phyloP scores from a whole-genome alignment of 768 basidiomycete species.

The Lactifluus volemus region DNA sequence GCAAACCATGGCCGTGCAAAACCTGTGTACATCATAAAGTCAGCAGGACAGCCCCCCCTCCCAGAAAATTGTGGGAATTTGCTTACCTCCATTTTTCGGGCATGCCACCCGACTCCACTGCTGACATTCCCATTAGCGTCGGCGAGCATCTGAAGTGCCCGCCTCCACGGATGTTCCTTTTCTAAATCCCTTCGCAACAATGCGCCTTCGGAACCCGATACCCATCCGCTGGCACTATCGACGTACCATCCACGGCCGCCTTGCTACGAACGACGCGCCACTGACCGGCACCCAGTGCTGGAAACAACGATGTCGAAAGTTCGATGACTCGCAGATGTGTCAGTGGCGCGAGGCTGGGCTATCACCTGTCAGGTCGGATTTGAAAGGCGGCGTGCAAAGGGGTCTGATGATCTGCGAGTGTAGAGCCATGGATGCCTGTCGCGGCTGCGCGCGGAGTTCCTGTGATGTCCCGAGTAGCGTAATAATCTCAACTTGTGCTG shows the following conservation, averaged over 20 bases:
- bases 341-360: constrained; percentile 34
- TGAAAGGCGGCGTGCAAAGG: constrained; percentile 70
- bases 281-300: constrained; percentile 62
- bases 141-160: constrained; percentile 63
- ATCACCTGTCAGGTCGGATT: constrained; percentile 40
- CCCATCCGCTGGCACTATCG: constrained; percentile 81
- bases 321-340: constrained; percentile 85
- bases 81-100: constrained; percentile 67
- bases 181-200: constrained; percentile 34
- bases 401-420: constrained; percentile 75
- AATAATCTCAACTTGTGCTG: constrained; percentile 75
- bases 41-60: background rate
- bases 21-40: constrained; percentile 27
- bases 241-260: constrained; percentile 92
- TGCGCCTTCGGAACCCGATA: constrained; percentile 32
- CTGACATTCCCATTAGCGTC: constrained; percentile 83
- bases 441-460: constrained; percentile 47
- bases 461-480: constrained; percentile 57
- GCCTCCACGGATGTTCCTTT: constrained; percentile 55
- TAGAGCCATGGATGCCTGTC: constrained; percentile 67
- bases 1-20: constrained; percentile 81
- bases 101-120: constrained; percentile 91
- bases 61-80: background rate
- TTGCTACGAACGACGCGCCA: constrained; percentile 92
- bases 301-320: constrained; percentile 61